Base-by-base conservation (phyloP, 331 rosid genomes). In the Phaseolus coccineus region DNA sequence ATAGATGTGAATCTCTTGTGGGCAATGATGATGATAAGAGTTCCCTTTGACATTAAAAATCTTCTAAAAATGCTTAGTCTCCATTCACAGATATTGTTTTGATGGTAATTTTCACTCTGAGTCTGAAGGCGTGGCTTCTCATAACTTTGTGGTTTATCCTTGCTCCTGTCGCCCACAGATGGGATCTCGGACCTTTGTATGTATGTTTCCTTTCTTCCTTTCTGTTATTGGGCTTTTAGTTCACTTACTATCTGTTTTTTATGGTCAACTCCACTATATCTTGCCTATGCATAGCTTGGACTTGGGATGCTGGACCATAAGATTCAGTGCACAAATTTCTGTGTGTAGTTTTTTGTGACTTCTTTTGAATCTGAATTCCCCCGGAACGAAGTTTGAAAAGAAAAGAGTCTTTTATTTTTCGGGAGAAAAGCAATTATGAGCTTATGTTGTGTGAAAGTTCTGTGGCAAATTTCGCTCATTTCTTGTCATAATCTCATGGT, bases 91-190 rank as follows among this genome's bases (percentile, higher is more conserved):
- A 93, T 85, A 88, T 95, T 87, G 76, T 95, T 80, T 79, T 93
- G 92, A 93, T 95, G 97, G 90, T 84, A 72, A 83, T 95, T 82
- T 91, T 95, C 89, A 86, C 97, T 76, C 88, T 93, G 72, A 93
- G 97, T 80, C 70, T 93, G 80, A 95, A 89, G 91, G 85, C 85
- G 68, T 95, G 99, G 99, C 66, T 74, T 65, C 69, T 87, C 69
- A 90, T 93, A 76, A 53, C 90, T 52, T 53, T 93, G 84, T 93
- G 98, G 99, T 95, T 95, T 88, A 78, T 93, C 87, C 68, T 93
- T 75, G 97, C 99, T 82, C 98, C 98, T 65, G 81, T 93, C 82
- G 97, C 98, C 82, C 92, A 93, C 83, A 89, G 84, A 81, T 93
- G 88, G 92, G 89, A 89, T 73, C 89, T 95, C 39, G 98, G 99